These are phyloP conservation scores for Cladosporium oxysporum DNA, from an alignment of 2,329 filamentous ascomycete species.

Conservation along the genomic window DNA sequence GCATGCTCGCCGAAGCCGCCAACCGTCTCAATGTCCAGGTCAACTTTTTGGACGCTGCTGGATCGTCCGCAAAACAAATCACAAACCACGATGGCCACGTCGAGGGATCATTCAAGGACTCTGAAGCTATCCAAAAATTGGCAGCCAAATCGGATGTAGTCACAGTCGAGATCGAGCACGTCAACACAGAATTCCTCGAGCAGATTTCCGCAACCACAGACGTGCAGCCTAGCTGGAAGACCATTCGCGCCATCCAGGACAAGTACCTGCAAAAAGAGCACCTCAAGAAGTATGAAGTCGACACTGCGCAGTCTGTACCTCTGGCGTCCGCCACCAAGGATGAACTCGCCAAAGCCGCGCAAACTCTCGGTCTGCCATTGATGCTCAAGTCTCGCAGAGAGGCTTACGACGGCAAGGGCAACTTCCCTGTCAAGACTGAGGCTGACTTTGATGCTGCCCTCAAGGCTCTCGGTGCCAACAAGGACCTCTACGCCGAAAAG, in stretches of 20 bases:
- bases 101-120: constrained; percentile 83
- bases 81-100: constrained; percentile 74
- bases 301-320: constrained; percentile 70
- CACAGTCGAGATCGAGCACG: constrained; percentile 94
- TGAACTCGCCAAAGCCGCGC: constrained; percentile 64
- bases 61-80: constrained; percentile 82
- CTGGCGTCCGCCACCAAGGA: constrained; percentile 61
- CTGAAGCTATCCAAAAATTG: constrained; percentile 75
- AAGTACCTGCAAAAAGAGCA: constrained; percentile 90
- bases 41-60: constrained; percentile 74
- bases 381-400: constrained; percentile 92
- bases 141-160: constrained; percentile 75
- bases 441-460: constrained; percentile 66
- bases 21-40: constrained; percentile 75
- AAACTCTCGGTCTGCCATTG: constrained; percentile 73
- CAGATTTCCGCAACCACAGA: constrained; percentile 70
- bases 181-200: constrained; percentile 85
- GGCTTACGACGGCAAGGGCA: constrained; percentile 87
- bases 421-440: constrained; percentile 63
- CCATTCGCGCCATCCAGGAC: constrained; percentile 86
- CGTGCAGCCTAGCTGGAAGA: constrained; percentile 78
- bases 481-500: constrained; percentile 84
- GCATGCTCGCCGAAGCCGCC: constrained; percentile 92
- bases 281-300: constrained; percentile 66
- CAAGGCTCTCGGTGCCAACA: constrained; percentile 63